Percentiles rank a stretch among this genome's conserved stretches.
Conservation (phyloP, 1,284 basidiomycete species). For the Fomitopsis palustris region DNA sequence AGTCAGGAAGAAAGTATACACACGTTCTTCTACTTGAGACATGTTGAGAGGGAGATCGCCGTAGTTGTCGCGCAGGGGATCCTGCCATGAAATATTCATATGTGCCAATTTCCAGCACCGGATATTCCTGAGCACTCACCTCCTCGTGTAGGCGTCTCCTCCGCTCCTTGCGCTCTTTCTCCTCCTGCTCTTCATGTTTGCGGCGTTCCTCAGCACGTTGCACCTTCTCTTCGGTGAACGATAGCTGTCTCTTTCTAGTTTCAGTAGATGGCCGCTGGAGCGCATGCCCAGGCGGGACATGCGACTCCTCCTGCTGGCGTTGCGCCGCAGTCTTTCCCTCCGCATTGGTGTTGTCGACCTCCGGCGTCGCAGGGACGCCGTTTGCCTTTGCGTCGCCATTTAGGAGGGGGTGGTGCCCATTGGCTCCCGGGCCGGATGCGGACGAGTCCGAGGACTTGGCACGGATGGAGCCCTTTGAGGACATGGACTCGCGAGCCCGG, state of each 20-base stretch:
- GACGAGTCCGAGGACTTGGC: constrained; percentile 6
- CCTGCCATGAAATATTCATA: constrained; percentile 35
- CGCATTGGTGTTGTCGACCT: constrained; percentile 15
- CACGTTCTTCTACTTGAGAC: constrained; percentile 18
- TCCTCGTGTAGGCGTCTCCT: constrained; percentile 46
- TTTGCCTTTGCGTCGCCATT: constrained; percentile 12
- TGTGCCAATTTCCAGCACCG: not conserved
- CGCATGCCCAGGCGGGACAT: not conserved
- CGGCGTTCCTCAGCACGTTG: constrained; percentile 21
- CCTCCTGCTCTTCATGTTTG: constrained; percentile 20
- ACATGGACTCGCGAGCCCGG: constrained; percentile 8
- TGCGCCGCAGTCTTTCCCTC: constrained; percentile 12
- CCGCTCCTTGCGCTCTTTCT: constrained; percentile 32
- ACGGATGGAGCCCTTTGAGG: not conserved
- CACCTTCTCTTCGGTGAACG: constrained; percentile 26
- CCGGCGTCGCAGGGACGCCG: not conserved
- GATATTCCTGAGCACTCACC: constrained; percentile 23
- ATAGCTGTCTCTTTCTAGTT: constrained; percentile 6
- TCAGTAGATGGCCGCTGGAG: constrained; percentile 3
- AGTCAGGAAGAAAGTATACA: not conserved
- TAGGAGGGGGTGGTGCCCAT: constrained; percentile 9
- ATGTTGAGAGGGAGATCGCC: constrained; percentile 56
- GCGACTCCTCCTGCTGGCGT: constrained; percentile 8
- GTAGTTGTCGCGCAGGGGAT: constrained; percentile 61
- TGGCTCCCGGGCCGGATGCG: not conserved